These are phyloP conservation scores for Mallotus repandus DNA, from an alignment of 441 rosid genomes.

Conservation along the genomic window DNA sequence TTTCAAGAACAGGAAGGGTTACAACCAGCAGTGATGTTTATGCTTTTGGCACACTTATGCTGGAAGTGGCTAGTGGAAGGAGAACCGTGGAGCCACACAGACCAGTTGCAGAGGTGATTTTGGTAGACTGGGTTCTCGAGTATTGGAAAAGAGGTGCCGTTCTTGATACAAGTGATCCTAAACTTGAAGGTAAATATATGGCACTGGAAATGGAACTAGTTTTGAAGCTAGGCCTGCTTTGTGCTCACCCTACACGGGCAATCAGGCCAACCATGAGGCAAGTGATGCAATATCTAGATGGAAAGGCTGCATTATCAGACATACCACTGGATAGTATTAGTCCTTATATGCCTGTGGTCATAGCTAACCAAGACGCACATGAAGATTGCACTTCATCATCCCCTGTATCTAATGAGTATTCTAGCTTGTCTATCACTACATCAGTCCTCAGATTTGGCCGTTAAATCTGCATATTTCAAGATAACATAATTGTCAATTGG, in stretches of 20 bases:
- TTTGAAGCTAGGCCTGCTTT: too few relatives aligned
- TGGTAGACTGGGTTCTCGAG: conserved; percentile 49
- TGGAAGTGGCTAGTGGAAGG: conserved; percentile 60
- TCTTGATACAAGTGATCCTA: conserved; percentile 42
- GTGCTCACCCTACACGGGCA: too few relatives aligned
- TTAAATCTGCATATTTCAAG: too few relatives aligned
- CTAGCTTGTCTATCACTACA: too few relatives aligned
- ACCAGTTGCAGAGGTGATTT: conserved; percentile 25
- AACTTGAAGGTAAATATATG: conserved; percentile 37
- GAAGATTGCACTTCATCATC: background rate
- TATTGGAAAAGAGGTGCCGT: conserved; percentile 45
- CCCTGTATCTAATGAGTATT: too few relatives aligned
- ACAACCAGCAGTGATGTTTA: conserved; percentile 53
- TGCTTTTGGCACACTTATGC: conserved; percentile 61
- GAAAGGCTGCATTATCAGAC: too few relatives aligned
- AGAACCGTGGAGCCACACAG: conserved; percentile 45
- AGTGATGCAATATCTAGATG: too few relatives aligned
- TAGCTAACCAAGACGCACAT: background rate
- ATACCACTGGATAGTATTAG: too few relatives aligned
- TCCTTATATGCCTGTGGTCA: too few relatives aligned
- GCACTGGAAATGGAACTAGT: conserved; percentile 11
- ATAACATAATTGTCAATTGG: too few relatives aligned
- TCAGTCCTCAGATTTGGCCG: too few relatives aligned
- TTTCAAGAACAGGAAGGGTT: conserved; percentile 50
- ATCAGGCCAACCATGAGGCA: too few relatives aligned